These are phyloP conservation scores for Globisporangium lucens DNA, from an alignment of 352 stramenopile genomes.

Conservation along the genomic window DNA sequence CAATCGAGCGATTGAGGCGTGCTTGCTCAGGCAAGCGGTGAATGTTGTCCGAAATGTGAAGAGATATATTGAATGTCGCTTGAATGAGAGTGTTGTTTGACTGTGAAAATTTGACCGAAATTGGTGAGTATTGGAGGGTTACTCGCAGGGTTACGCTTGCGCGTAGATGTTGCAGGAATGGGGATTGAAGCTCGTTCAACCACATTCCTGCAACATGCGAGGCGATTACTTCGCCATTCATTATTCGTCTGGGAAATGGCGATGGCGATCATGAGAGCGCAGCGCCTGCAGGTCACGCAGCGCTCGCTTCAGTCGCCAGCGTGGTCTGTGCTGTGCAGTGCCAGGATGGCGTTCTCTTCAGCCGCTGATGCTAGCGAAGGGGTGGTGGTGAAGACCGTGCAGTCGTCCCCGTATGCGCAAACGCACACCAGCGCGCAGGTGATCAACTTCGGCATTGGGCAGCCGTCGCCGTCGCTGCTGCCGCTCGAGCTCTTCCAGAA, in stretches of 20 bases:
- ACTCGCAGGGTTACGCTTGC: not conserved
- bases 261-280: not conserved
- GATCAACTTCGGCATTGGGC: constrained; percentile 86
- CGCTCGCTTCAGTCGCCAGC: not conserved
- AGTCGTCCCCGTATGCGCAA: constrained; percentile 67
- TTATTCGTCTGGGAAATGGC: not conserved
- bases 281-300: not conserved
- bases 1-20: not conserved
- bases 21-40: not conserved
- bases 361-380: not conserved
- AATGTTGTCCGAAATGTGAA: not conserved
- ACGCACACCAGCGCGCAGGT: constrained; percentile 52
- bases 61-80: not conserved
- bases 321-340: no score
- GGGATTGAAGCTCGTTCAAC: not conserved
- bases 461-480: constrained; percentile 75
- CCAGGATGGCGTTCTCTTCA: not conserved
- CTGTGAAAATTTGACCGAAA: no score
- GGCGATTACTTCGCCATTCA: no score
- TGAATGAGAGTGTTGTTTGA: not conserved
- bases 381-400: constrained; percentile 28
- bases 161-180: not conserved
- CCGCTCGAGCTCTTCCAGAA: constrained; percentile 60
- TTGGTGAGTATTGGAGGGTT: not conserved
- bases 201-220: not conserved